Percentiles rank a stretch among this genome's conserved stretches.
phyloP scores from a whole-genome alignment of 2,329 filamentous ascomycete genomes.

The Escovopsis sp. region DNA sequence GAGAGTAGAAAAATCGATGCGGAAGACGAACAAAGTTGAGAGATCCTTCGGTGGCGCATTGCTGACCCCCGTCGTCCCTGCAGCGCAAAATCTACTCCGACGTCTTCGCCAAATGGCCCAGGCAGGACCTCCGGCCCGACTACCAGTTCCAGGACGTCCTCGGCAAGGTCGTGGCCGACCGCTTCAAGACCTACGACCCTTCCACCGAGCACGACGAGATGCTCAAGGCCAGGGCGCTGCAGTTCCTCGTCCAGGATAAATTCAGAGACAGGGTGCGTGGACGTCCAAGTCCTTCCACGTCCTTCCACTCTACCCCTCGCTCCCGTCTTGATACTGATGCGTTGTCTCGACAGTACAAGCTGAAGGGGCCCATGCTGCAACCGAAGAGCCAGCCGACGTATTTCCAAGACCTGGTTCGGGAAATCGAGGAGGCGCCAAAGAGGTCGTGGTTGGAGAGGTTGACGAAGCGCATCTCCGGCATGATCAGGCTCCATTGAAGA shows the following conservation, averaged over 20 bases:
- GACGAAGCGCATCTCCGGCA: slow-evolving; percentile 40
- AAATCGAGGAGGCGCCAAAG: slow-evolving; percentile 48
- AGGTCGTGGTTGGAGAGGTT: slow-evolving; percentile 38
- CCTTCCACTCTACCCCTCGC: neutral
- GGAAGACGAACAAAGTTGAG: neutral
- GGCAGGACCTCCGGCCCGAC: slow-evolving; percentile 47
- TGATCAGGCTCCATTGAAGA: slow-evolving; percentile 40
- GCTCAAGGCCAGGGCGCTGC: slow-evolving; percentile 43
- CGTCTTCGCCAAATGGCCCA: slow-evolving; percentile 42
- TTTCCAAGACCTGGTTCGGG: slow-evolving; percentile 43
- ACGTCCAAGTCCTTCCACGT: neutral
- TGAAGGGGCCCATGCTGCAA: slow-evolving; percentile 34
- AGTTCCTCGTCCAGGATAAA: slow-evolving; percentile 43
- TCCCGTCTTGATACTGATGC: neutral
- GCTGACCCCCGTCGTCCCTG: neutral
- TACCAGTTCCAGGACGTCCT: slow-evolving; percentile 47
- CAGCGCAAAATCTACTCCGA: slow-evolving; percentile 24
- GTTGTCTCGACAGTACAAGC: slow-evolving; percentile 18
- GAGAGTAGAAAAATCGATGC: too few species aligned
- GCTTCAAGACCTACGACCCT: slow-evolving; percentile 18
- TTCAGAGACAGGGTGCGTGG: slow-evolving; percentile 39
- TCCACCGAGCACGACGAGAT: slow-evolving; percentile 33
- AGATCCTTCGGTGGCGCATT: neutral
- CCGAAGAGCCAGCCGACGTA: slow-evolving; percentile 51
- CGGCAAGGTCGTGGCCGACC: slow-evolving; percentile 20